Percentiles rank a stretch among this genome's conserved stretches.
Conservation (phyloP, 1,139 yeast species). For the Blastobotrys petasosporus region DNA sequence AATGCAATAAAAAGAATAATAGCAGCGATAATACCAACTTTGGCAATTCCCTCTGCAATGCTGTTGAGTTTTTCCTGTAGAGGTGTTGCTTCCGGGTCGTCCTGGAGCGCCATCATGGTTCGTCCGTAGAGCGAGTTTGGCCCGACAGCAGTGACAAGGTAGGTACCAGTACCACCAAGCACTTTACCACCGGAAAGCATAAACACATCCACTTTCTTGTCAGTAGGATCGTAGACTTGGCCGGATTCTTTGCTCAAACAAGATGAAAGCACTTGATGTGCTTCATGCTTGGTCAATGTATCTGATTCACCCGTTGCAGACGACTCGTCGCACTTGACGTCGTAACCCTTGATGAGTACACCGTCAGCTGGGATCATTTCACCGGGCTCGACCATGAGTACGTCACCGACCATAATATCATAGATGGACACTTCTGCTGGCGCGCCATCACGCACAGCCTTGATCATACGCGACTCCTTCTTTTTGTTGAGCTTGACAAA, state of each 20-base stretch:
- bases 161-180: conserved; percentile 79
- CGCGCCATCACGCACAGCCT: conserved; percentile 68
- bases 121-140: conserved; percentile 83
- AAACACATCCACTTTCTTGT: conserved; percentile 60
- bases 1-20: conserved; percentile 68
- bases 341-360: conserved; percentile 61
- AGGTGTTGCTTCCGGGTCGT: conserved; percentile 81
- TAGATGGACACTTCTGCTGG: conserved; percentile 66
- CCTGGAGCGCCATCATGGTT: conserved; percentile 68
- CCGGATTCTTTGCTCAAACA: conserved; percentile 18
- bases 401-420: conserved; percentile 80
- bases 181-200: conserved; percentile 88
- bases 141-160: conserved; percentile 88
- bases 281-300: conserved; percentile 63
- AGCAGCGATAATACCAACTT: conserved; percentile 86
- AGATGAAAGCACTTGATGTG: conserved; percentile 41
- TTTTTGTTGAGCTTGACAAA: conserved; percentile 71
- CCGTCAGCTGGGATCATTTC: conserved; percentile 91
- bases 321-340: conserved; percentile 85
- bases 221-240: conserved; percentile 21
- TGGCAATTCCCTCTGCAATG: conserved; percentile 89
- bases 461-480: conserved; percentile 78
- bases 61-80: conserved; percentile 73
- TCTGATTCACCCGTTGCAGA: conserved; percentile 92
- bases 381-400: conserved; percentile 81